Conservation (phyloP, 257 asterid genomes). For the Solanum arcanum region DNA sequence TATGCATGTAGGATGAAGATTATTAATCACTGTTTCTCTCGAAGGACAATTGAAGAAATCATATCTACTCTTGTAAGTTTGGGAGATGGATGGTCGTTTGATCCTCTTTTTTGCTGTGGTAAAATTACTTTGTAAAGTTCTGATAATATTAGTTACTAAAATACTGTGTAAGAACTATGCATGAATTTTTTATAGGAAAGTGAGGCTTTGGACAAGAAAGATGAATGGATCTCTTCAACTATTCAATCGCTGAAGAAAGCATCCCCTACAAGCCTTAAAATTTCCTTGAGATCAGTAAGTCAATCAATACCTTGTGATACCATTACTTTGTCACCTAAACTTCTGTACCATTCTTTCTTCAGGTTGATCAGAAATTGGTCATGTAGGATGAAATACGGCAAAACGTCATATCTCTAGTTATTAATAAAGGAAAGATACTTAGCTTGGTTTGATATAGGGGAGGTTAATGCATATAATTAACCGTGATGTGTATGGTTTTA, state of each 20-base stretch:
- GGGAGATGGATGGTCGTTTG: not conserved
- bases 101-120: not conserved
- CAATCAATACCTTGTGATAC: not conserved
- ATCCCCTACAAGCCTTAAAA: no score
- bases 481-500: not conserved
- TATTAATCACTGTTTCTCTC: conserved; percentile 60
- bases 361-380: not conserved
- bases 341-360: not conserved
- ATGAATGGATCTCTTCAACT: no score
- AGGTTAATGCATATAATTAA: no score
- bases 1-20: conserved; percentile 39
- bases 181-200: not conserved
- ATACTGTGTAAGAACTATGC: not conserved
- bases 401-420: no score
- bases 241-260: no score
- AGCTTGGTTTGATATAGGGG: not conserved
- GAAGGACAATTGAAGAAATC: conserved; percentile 61
- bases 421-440: no score
- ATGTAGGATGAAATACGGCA: not conserved
- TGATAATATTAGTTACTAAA: not conserved
- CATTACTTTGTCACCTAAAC: not conserved
- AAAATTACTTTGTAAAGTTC: not conserved
- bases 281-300: no score
- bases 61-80: conserved; percentile 54
- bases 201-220: no score